Evolutionary conservation across 768 basidiomycete genomes (phyloP), one percentile per base, ranked within the genome.

Genomic region (Amanita phalloides): DNA sequence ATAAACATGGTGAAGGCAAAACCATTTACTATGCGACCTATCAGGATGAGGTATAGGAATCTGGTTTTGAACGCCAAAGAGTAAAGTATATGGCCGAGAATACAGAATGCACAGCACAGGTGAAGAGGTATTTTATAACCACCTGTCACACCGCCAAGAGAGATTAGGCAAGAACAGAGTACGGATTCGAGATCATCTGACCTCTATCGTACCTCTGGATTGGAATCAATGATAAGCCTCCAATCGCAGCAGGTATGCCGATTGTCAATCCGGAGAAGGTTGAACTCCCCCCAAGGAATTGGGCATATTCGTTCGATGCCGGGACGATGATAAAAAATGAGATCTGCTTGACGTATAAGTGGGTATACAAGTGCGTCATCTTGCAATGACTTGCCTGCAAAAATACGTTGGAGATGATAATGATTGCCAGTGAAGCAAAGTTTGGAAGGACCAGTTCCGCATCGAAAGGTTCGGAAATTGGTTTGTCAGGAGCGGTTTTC

Each of bases 291-390:
- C 82, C 82, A 6, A 86, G 67, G 56, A 76, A 68, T 53, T 77
- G 71, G 0, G 81, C 78, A 58, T 86, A 85, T 47, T 71, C 68
- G 58, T 76, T 78, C 1, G 82, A 78, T 1, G 84, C 82, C 2
- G 84, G 81, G 3, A 86, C 78, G 38, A 84, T 70, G 52, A 84
- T 76, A 62, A 84, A 86, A 66, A 86, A 86, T 0, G 80, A 77
- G 4, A 81, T 60, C 84, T 85, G 14, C 13, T 17, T 4, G n/a
- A 26, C 32, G 10, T 41, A 33, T 14, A 5, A 45, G 21, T 6
- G 4, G 32, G 25, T 28, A 9, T 28, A 28, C 28, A 25, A 11
- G 10, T 20, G 43, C 42, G 2, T 9, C 17, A 17, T 20, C 11
- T 4, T 11, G 10, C 20, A 36, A 32, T 32, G 13, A 14, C 45